Evolutionary conservation across 1,284 basidiomycete species (phyloP), one percentile per base, ranked within the genome.

Genomic region (Moesziomyces sp.): DNA sequence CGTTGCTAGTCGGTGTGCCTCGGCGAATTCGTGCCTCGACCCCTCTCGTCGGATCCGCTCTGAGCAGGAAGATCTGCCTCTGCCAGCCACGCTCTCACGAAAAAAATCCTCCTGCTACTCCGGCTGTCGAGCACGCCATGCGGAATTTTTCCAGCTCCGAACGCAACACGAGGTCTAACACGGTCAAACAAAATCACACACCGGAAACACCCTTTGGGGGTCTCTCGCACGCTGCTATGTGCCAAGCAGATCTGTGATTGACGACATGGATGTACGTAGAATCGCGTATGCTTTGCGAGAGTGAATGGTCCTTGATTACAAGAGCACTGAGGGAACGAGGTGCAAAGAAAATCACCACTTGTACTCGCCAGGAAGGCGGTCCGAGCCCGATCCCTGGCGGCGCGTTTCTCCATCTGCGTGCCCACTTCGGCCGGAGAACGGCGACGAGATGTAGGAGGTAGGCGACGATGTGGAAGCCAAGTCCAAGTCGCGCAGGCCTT

Each of bases 281-380:
- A 40, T 40, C 18, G 38, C 38, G 6, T 18, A 13, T 40, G 38
- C 38, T 10, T 40, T 40, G 16, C 38, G 18, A 18, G 4, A 6
- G 16, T 18, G 38, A 7, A 40, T 18, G 4, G 7, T 7, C 16
- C 38, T n/a, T 18, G 16, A 18, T 5, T n/a, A 14, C 38, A 7
- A 18, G 38, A 18, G 1, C 16, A 18, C 5, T 0, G 38, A 18
- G 18, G 38, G 8, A 5, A 40, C 1, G 38, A 18, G 38, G 16
- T 7, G 6, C 6, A 40, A 14, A 40, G 18, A 16, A 9, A 16
- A 48, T 62, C 49, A 73, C 70, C 70, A 73, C 28, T 64, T 66
- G 50, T 73, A 73, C 52, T 68, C 70, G 28, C 70, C 70, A 4
- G 70, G 70, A 23, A 73, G 35, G 7, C 60, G 64, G 14, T 72